These are phyloP conservation scores for Begonia loranthoides DNA, from an alignment of 306 rosid genomes.

Conservation along the genomic window DNA sequence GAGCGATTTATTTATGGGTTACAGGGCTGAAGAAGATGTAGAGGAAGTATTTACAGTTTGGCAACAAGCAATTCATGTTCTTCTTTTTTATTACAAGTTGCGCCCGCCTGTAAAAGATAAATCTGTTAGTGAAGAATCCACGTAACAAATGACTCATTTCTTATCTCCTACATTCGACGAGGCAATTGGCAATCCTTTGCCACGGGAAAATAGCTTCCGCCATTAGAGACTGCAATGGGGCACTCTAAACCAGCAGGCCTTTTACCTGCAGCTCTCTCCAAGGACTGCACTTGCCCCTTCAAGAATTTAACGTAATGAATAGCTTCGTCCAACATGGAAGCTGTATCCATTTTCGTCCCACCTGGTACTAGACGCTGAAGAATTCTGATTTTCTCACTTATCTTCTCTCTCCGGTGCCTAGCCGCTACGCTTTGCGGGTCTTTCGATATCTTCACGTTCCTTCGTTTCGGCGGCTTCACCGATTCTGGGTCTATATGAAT, in stretches of 20 bases:
- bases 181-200: background rate
- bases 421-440: slow-evolving; percentile 93
- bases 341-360: slow-evolving; percentile 89
- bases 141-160: too few species aligned
- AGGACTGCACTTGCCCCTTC: slow-evolving; percentile 48
- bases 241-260: background rate
- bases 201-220: slow-evolving; percentile 2
- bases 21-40: too few species aligned
- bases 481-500: slow-evolving; percentile 81
- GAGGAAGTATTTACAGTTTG: too few species aligned
- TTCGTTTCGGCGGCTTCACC: slow-evolving; percentile 55
- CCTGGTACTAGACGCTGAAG: slow-evolving; percentile 78
- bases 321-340: slow-evolving; percentile 85
- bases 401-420: slow-evolving; percentile 64
- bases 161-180: background rate
- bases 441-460: slow-evolving; percentile 80
- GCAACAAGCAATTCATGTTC: too few species aligned
- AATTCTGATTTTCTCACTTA: slow-evolving; percentile 64
- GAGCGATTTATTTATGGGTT: too few species aligned
- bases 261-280: slow-evolving; percentile 26
- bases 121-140: too few species aligned
- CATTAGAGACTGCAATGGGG: slow-evolving; percentile 3
- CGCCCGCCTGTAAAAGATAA: too few species aligned
- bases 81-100: too few species aligned
- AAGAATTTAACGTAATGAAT: slow-evolving; percentile 75